Percentiles rank a stretch among this genome's conserved stretches.
These are phyloP conservation scores for Monosporozyma siamensis DNA, from an alignment of 805 yeast species.

Conservation along the genomic window DNA sequence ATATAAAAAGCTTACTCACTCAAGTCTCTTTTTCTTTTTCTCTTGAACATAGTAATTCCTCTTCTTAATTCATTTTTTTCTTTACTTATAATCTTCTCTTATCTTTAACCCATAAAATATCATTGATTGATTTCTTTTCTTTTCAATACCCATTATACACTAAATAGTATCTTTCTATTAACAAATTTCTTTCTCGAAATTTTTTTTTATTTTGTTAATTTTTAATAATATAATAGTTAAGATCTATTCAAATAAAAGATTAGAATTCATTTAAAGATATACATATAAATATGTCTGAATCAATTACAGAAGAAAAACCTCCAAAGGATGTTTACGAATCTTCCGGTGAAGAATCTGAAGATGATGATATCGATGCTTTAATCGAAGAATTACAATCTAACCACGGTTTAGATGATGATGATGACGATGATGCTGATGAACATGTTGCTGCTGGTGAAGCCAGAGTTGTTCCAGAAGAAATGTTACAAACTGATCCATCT, in stretches of 20 bases:
- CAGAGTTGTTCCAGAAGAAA: slow-evolving; percentile 78
- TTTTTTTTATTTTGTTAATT: background rate
- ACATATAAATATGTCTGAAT: slow-evolving; percentile 1
- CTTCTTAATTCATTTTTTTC: background rate
- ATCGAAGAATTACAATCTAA: slow-evolving; percentile 67
- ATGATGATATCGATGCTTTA: slow-evolving; percentile 63
- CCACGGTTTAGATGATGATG: slow-evolving; percentile 42
- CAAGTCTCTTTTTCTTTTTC: background rate
- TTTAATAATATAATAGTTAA: background rate
- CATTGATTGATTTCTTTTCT: slow-evolving; percentile 2
- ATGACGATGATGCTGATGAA: slow-evolving; percentile 42
- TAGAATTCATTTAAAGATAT: slow-evolving; percentile 2
- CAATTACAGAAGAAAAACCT: slow-evolving; percentile 8
- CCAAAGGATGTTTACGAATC: slow-evolving; percentile 10
- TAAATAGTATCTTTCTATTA: slow-evolving; percentile 1
- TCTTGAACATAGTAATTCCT: too few species aligned
- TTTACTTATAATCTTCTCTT: background rate
- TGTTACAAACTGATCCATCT: slow-evolving; percentile 71
- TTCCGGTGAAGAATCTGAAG: slow-evolving; percentile 43
- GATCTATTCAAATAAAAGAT: slow-evolving; percentile 1
- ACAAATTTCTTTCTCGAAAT: background rate
- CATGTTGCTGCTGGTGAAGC: slow-evolving; percentile 46
- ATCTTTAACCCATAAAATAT: background rate
- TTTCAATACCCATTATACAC: slow-evolving; percentile 1
- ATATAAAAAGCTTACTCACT: background rate